These are phyloP conservation scores for Metschnikowia baotianmanensis DNA, from an alignment of 805 yeast species.

Conservation along the genomic window DNA sequence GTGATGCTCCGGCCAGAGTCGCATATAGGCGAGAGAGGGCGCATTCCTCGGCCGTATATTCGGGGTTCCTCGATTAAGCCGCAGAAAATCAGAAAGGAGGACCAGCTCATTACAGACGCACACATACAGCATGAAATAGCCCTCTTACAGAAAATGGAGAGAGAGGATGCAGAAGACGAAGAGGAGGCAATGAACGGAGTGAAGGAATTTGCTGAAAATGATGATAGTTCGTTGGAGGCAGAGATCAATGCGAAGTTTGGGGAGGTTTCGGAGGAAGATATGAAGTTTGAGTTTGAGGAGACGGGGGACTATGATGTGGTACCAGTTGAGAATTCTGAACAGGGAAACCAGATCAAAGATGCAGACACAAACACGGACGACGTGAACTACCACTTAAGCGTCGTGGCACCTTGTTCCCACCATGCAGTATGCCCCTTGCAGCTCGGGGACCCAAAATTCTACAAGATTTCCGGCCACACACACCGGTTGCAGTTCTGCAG, in stretches of 20 bases:
- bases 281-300: slow-evolving; percentile 48
- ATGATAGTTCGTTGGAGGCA: slow-evolving; percentile 13
- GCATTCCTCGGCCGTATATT: slow-evolving; percentile 68
- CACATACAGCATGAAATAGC: slow-evolving; percentile 33
- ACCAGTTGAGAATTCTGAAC: slow-evolving; percentile 16
- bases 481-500: slow-evolving; percentile 70
- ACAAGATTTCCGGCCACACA: slow-evolving; percentile 53
- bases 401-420: slow-evolving; percentile 90
- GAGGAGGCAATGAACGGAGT: slow-evolving; percentile 7
- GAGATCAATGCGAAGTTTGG: slow-evolving; percentile 42
- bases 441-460: slow-evolving; percentile 66
- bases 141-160: slow-evolving; percentile 26
- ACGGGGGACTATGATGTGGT: slow-evolving; percentile 29
- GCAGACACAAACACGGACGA: slow-evolving; percentile 20
- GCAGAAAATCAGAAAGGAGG: slow-evolving; percentile 34
- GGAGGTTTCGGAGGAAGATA: slow-evolving; percentile 39
- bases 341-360: slow-evolving; percentile 13
- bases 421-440: slow-evolving; percentile 86
- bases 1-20: slow-evolving; percentile 84
- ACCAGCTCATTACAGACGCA: slow-evolving; percentile 35
- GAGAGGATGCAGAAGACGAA: slow-evolving; percentile 19
- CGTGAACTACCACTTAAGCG: slow-evolving; percentile 52
- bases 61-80: slow-evolving; percentile 48
- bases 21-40: slow-evolving; percentile 50
- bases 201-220: slow-evolving; percentile 18